Percentiles rank a stretch among this genome's conserved stretches.
Evolutionary conservation across 768 basidiomycete species (phyloP).

Genomic region (Panellus pusillus): DNA sequence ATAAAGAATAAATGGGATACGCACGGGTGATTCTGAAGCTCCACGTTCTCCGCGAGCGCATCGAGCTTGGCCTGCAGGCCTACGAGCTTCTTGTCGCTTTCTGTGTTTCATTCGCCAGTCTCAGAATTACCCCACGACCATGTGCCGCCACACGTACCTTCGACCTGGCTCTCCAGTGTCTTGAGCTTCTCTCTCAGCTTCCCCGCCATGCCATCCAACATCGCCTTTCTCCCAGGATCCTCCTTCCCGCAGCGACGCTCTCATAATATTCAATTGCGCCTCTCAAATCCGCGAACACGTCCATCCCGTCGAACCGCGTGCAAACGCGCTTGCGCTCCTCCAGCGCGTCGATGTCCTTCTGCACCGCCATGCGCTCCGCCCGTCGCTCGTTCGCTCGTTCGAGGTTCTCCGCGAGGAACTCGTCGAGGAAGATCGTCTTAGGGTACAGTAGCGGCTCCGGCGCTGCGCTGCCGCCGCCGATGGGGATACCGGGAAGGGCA

Average conservation of each 20-base stretch:
- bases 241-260: slow-evolving; percentile 52
- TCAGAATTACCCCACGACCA: too few relatives aligned
- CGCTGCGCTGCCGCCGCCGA: neutral
- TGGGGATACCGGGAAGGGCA: neutral
- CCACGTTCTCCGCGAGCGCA: slow-evolving; percentile 58
- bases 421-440: slow-evolving; percentile 67
- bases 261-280: slow-evolving; percentile 73
- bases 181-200: slow-evolving; percentile 56
- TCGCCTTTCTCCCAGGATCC: slow-evolving; percentile 40
- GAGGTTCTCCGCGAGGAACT: slow-evolving; percentile 62
- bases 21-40: slow-evolving; percentile 60
- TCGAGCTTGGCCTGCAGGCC: slow-evolving; percentile 45
- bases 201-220: slow-evolving; percentile 42
- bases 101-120: slow-evolving; percentile 32
- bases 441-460: slow-evolving; percentile 59
- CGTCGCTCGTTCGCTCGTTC: slow-evolving; percentile 42
- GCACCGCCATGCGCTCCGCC: slow-evolving; percentile 37
- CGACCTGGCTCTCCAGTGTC: slow-evolving; percentile 51
- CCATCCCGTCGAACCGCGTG: slow-evolving; percentile 59
- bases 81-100: slow-evolving; percentile 49
- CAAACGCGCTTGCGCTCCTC: slow-evolving; percentile 46
- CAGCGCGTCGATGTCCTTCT: slow-evolving; percentile 49
- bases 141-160: slow-evolving; percentile 40
- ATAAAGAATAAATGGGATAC: slow-evolving; percentile 15
- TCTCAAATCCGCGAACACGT: slow-evolving; percentile 61